Percentiles rank a stretch among this genome's conserved stretches.
These are phyloP conservation scores for Rhizomucor pusillus DNA, from an alignment of 371 early-diverging fungal species.

Conservation along the genomic window DNA sequence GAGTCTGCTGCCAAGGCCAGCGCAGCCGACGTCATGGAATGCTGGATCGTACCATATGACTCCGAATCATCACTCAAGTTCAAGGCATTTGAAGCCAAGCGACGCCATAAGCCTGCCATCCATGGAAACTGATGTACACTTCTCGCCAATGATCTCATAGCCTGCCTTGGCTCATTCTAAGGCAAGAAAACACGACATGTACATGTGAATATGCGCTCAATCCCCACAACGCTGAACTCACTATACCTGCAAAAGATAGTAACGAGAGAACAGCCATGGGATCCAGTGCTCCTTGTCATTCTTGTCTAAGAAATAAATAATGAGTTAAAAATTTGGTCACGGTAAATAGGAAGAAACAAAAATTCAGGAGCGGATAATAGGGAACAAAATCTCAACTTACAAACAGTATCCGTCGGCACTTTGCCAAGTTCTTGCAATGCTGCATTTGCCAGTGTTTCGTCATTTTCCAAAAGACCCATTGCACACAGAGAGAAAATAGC, in stretches of 20 bases:
- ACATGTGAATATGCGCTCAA: neutral
- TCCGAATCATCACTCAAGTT: constrained; percentile 6
- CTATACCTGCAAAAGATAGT: constrained; percentile 33
- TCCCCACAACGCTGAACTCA: too few relatives aligned
- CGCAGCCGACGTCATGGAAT: constrained; percentile 27
- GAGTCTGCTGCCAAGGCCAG: constrained; percentile 21
- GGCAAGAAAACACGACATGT: neutral
- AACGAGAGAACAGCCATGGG: constrained; percentile 34
- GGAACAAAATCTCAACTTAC: constrained; percentile 17
- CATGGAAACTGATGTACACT: constrained; percentile 41
- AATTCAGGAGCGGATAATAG: too few relatives aligned
- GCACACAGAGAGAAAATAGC: constrained; percentile 77
- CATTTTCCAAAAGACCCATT: constrained; percentile 74
- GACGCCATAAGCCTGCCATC: constrained; percentile 33
- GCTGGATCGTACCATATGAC: constrained; percentile 5
- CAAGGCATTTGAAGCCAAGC: constrained; percentile 25
- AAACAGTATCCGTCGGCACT: constrained; percentile 46
- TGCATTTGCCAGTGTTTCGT: constrained; percentile 71
- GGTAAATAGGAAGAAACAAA: neutral
- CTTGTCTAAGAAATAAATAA: constrained; percentile 19
- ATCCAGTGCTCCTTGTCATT: constrained; percentile 35
- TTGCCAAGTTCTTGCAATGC: constrained; percentile 74
- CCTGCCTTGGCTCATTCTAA: constrained; percentile 23
- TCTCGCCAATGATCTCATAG: constrained; percentile 30
- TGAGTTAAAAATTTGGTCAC: neutral